Percentiles rank a stretch among this genome's conserved stretches.
phyloP scores from a whole-genome alignment of 2,329 filamentous ascomycete species.

The Exophiala lecanii-corni region DNA sequence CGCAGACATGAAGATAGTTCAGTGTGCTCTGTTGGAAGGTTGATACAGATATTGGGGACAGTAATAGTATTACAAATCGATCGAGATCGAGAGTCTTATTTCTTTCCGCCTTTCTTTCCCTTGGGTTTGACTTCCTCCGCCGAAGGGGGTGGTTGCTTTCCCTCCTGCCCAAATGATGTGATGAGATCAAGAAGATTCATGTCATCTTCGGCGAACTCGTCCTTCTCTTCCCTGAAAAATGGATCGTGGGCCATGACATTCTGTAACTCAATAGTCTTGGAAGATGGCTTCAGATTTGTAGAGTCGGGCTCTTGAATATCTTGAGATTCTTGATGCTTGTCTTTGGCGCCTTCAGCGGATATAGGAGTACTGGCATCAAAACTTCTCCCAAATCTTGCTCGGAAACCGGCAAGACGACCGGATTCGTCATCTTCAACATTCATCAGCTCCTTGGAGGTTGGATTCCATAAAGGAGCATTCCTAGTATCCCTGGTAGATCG shows the following conservation, averaged over 20 bases:
- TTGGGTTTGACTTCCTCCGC: constrained; percentile 19
- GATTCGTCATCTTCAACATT: constrained; percentile 96
- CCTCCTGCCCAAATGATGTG: constrained; percentile 44
- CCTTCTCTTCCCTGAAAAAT: constrained; percentile 43
- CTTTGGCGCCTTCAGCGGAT: constrained; percentile 31
- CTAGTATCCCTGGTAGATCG: constrained; percentile 73
- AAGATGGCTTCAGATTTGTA: neutral
- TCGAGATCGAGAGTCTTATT: no score
- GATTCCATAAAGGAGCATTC: constrained; percentile 90
- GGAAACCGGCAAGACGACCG: constrained; percentile 79
- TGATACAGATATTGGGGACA: no score
- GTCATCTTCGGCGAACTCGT: constrained; percentile 42
- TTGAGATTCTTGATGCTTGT: constrained; percentile 27
- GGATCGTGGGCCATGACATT: constrained; percentile 29
- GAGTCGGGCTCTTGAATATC: neutral
- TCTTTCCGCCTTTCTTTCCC: constrained; percentile 25
- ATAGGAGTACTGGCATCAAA: constrained; percentile 59
- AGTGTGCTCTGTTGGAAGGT: no score
- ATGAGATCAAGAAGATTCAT: constrained; percentile 57
- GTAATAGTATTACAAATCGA: no score
- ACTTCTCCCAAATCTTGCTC: constrained; percentile 73
- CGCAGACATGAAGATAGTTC: no score
- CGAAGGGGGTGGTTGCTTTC: constrained; percentile 26
- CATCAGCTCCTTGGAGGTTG: constrained; percentile 69
- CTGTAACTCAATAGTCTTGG: neutral